A percentile compares a stretch with the other conserved stretches of the same genome.
These are phyloP conservation scores for Solanum chiquidenum DNA, from an alignment of 257 asterid genomes.

Conservation along the genomic window DNA sequence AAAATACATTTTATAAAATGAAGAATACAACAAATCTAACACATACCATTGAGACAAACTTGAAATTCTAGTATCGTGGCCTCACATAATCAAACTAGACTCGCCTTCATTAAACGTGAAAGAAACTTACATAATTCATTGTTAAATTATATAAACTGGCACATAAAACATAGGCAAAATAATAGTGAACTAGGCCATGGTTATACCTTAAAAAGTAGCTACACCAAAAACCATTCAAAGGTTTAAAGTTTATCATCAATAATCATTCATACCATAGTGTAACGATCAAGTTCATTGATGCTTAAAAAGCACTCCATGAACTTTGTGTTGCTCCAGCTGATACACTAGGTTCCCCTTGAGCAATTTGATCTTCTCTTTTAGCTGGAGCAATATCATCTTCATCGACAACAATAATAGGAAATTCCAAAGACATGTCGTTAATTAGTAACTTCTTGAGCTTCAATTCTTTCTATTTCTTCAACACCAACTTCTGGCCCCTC, in stretches of 20 bases:
- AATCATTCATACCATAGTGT: not conserved
- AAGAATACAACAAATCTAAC: not conserved
- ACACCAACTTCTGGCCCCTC: not conserved
- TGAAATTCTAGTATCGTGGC: not conserved
- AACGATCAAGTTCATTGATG: not conserved
- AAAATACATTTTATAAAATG: too few relatives aligned
- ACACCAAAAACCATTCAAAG: not conserved
- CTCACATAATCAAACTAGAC: not conserved
- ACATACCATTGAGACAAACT: not conserved
- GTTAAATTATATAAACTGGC: not conserved
- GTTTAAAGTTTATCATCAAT: not conserved
- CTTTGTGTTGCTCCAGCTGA: not conserved
- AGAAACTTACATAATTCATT: too few relatives aligned
- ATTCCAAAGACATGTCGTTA: not conserved
- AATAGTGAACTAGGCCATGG: not conserved
- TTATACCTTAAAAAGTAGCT: not conserved
- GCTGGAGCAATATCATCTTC: not conserved
- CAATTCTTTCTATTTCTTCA: not conserved
- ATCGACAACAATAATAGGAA: not conserved
- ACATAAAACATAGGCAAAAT: too few relatives aligned
- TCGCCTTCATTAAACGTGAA: not conserved
- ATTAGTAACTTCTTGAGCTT: not conserved
- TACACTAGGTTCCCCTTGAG: not conserved
- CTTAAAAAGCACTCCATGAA: not conserved
- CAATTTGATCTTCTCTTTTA: not conserved